These are phyloP conservation scores for Picea glauca DNA, from an alignment of 75 land plant genomes.

Conservation along the genomic window DNA sequence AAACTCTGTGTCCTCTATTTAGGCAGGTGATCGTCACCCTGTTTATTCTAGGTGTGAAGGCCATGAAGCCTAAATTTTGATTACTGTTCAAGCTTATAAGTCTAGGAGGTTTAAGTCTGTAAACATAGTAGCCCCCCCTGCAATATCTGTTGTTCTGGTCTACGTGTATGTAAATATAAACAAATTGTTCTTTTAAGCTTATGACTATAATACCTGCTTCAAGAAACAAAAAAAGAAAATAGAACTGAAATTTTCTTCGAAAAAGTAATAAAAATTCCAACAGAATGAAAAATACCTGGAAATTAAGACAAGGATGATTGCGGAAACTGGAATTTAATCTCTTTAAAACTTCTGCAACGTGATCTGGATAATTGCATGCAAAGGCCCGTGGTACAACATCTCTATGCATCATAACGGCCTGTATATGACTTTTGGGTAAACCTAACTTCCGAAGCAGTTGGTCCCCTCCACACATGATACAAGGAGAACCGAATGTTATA, in stretches of 20 bases:
- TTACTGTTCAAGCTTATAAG: too few relatives aligned
- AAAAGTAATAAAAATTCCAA: too few relatives aligned
- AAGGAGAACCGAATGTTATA: constrained; percentile 85
- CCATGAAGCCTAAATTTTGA: too few relatives aligned
- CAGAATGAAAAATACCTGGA: not conserved
- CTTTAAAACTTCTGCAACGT: constrained; percentile 59
- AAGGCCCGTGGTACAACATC: constrained; percentile 90
- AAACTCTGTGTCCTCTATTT: not conserved
- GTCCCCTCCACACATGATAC: constrained; percentile 70
- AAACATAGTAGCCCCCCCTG: too few relatives aligned
- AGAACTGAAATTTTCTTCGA: too few relatives aligned
- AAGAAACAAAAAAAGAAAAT: too few relatives aligned
- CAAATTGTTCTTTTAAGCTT: too few relatives aligned
- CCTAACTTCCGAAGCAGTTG: constrained; percentile 47
- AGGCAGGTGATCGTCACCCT: not conserved
- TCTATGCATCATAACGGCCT: constrained; percentile 64
- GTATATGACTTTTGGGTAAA: constrained; percentile 45
- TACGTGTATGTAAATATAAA: too few relatives aligned
- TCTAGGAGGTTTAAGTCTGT: too few relatives aligned
- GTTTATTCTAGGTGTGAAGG: not conserved
- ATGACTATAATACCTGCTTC: too few relatives aligned
- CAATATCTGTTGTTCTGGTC: too few relatives aligned
- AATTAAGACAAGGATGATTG: constrained; percentile 61
- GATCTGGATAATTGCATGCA: constrained; percentile 75
- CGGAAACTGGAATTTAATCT: constrained; percentile 58